phyloP scores from a whole-genome alignment of 306 rosid species.

The Mimosa bimucronata region DNA sequence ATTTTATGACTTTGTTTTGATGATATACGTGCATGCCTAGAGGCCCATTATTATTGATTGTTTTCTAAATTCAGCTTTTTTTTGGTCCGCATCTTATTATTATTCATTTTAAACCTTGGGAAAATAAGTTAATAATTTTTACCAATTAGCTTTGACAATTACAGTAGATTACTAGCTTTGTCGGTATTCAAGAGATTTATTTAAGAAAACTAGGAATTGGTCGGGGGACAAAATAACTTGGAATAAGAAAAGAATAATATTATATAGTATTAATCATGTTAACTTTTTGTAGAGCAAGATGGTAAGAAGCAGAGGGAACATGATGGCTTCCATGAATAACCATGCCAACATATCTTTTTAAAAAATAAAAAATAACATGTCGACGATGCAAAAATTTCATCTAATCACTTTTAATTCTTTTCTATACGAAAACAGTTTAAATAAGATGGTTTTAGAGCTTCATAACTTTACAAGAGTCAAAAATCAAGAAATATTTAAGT shows the following conservation, averaged over 20 bases:
- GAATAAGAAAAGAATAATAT: slow-evolving; percentile 27
- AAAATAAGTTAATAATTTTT: neutral
- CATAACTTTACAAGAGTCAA: neutral
- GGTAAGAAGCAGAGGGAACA: slow-evolving; percentile 81
- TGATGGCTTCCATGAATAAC: slow-evolving; percentile 66
- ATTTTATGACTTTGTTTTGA: slow-evolving; percentile 28
- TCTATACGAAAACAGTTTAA: neutral
- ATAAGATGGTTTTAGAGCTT: neutral
- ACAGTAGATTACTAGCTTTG: slow-evolving; percentile 24
- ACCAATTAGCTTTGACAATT: neutral
- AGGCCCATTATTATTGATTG: neutral
- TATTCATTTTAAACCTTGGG: too few relatives aligned
- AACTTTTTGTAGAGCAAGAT: slow-evolving; percentile 52
- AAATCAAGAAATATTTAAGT: neutral
- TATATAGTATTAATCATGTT: slow-evolving; percentile 23
- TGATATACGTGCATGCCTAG: slow-evolving; percentile 43
- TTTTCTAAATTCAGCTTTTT: neutral
- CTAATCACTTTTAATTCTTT: neutral
- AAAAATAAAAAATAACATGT: neutral
- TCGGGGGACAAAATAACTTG: slow-evolving; percentile 35
- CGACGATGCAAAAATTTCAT: neutral
- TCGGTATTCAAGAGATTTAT: slow-evolving; percentile 51
- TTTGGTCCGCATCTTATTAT: too few relatives aligned
- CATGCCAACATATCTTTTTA: slow-evolving; percentile 43
- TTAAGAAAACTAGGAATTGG: slow-evolving; percentile 41